Evolutionary conservation across 208 protist genomes (phyloP), one percentile per base, ranked within the genome.

Genomic region (Leishmania lainsoni): DNA sequence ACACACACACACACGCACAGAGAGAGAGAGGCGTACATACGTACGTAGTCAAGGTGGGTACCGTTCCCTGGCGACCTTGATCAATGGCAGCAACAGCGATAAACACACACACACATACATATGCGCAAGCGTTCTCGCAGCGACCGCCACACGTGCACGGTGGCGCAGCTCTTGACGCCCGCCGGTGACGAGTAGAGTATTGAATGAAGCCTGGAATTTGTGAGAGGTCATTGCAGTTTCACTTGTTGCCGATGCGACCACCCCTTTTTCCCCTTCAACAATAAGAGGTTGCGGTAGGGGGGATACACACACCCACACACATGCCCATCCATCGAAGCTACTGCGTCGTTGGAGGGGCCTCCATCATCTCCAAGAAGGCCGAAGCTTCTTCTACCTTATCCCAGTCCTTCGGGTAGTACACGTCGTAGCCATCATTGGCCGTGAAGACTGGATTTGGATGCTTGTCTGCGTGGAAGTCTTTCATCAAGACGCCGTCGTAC

Each of bases 361-460:
- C 73, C 88, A 96, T 90, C 66, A 94, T 76, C 42, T 94, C 91
- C 12, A 94, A 70, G 84, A 97, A 94, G 4, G 85, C 77, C n/a
- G 79, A 80, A 5, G 91, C 91, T 12, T 85, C 74, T 83, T 97
- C 92, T 16, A 95, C 89, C 51, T 91, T 88, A 39, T 87, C 81
- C 81, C 72, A 89, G 75, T 95, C 92, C 35, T 86, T 85, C 77
- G 93, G 91, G 56, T 88, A 79, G 77, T 93, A 90, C 10, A 91
- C 20, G 73, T 97, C 91, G 75, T 90, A 95, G 20, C 92, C 91
- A 80, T 93, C 91, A 58, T 93, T 81, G 3, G 68, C 35, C 0
- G 78, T 42, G 80, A 89, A 95, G 63, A 97, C 93, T 0, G 87
- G 87, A 79, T 97, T 96, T 29, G 90, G 86, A 76, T 91, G 88